phyloP scores from a whole-genome alignment of 495 filamentous ascomycete species.

The Xylaria curta region DNA sequence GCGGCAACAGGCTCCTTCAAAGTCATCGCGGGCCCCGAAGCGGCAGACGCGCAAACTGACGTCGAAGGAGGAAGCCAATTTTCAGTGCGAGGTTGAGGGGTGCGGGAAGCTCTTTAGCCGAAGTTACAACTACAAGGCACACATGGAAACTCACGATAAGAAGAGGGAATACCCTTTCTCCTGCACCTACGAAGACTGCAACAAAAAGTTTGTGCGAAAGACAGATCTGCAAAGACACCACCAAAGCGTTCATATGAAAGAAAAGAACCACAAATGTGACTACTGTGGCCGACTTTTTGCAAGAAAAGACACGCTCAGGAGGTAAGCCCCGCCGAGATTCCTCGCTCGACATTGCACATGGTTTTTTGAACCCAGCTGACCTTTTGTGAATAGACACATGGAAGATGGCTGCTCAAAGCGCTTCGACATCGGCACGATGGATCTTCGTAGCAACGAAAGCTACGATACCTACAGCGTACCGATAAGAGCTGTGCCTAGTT shows the following conservation, averaged over 20 bases:
- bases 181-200: constrained; percentile 70
- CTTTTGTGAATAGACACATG: constrained; percentile 64
- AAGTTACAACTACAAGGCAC: constrained; percentile 89
- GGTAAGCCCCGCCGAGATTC: constrained; percentile 54
- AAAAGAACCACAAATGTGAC: constrained; percentile 72
- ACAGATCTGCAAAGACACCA: constrained; percentile 85
- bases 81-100: constrained; percentile 69
- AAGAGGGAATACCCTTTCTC: constrained; percentile 70
- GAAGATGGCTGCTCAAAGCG: constrained; percentile 81
- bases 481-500: constrained; percentile 37
- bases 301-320: constrained; percentile 81
- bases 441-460: constrained; percentile 47
- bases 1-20: constrained; percentile 42
- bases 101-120: constrained; percentile 85
- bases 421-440: constrained; percentile 62
- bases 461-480: constrained; percentile 44
- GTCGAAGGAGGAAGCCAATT: constrained; percentile 76
- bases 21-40: constrained; percentile 49
- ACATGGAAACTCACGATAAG: constrained; percentile 89
- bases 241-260: constrained; percentile 81
- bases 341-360: neutral
- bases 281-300: constrained; percentile 78
- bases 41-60: constrained; percentile 64
- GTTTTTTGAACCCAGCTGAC: constrained; percentile 29
- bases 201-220: constrained; percentile 78